Evolutionary conservation across 164 flowering plant species (phyloP).

Genomic region (Sedum album): DNA sequence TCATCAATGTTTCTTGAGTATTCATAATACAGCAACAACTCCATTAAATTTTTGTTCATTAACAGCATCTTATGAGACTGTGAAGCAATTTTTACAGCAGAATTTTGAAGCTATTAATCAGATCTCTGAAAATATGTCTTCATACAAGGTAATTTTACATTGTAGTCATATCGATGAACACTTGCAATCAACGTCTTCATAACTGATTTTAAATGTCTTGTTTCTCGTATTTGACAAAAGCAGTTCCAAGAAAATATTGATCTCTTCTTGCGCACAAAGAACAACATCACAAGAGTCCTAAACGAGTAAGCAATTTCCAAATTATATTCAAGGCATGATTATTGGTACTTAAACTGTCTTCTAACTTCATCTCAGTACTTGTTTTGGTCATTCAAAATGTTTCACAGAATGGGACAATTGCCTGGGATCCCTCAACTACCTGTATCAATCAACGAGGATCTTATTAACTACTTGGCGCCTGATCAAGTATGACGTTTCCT

Average conservation of each 20-base stretch:
- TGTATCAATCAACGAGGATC: background rate
- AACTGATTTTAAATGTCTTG: background rate
- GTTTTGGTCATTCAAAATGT: background rate
- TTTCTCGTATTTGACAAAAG: background rate
- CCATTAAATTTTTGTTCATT: conserved; percentile 10
- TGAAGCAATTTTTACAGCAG: conserved; percentile 64
- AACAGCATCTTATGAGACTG: conserved; percentile 38
- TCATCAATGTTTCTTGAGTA: background rate
- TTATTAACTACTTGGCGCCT: background rate
- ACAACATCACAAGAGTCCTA: conserved; percentile 54
- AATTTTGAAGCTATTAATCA: conserved; percentile 53
- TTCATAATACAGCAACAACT: background rate
- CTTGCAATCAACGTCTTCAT: background rate
- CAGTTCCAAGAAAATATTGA: conserved; percentile 81
- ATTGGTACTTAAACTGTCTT: background rate
- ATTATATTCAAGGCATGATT: background rate
- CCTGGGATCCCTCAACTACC: background rate
- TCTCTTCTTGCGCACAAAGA: conserved; percentile 55
- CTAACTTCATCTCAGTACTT: background rate
- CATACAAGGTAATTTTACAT: conserved; percentile 33
- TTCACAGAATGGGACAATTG: background rate
- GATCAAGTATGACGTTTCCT: background rate
- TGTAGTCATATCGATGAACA: background rate
- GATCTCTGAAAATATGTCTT: conserved; percentile 45
- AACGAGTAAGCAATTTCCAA: conserved; percentile 42